Percentiles rank a stretch among this genome's conserved stretches.
Evolutionary conservation across 306 rosid genomes (phyloP).

Genomic region (Coriaria nepalensis): DNA sequence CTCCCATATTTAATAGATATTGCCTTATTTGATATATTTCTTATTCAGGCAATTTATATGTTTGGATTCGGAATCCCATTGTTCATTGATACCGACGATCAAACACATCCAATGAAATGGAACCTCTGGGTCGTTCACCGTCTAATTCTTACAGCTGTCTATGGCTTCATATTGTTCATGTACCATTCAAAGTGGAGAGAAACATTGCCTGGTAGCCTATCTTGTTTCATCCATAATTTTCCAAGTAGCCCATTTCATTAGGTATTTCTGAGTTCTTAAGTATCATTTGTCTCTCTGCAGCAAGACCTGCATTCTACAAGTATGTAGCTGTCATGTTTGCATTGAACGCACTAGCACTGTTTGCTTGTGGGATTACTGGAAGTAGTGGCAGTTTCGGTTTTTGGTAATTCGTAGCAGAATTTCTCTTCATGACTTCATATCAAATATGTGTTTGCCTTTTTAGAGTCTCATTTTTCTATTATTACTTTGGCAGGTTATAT

Average conservation of each 20-base stretch:
- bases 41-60: conserved; percentile 58
- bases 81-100: conserved; percentile 37
- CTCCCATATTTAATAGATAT: conserved; percentile 8
- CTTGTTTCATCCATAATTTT: not conserved
- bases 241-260: not conserved
- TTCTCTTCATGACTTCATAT: not conserved
- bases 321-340: conserved; percentile 63
- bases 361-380: conserved; percentile 67
- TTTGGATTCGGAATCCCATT: conserved; percentile 74
- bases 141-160: conserved; percentile 52
- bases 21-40: conserved; percentile 11
- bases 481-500: conserved; percentile 46
- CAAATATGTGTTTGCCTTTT: not conserved
- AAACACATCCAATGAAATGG: conserved; percentile 50
- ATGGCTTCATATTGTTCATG: conserved; percentile 64
- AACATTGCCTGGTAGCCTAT: conserved; percentile 64
- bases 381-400: conserved; percentile 66
- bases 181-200: conserved; percentile 92
- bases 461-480: not conserved
- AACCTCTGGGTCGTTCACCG: conserved; percentile 78
- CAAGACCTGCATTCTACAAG: conserved; percentile 88
- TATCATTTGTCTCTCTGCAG: conserved; percentile 28
- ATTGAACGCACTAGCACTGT: conserved; percentile 39
- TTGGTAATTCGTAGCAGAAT: conserved; percentile 35
- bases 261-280: no score